These are phyloP conservation scores for Tylopilus sp. DNA, from an alignment of 1,284 basidiomycete species.

Conservation along the genomic window DNA sequence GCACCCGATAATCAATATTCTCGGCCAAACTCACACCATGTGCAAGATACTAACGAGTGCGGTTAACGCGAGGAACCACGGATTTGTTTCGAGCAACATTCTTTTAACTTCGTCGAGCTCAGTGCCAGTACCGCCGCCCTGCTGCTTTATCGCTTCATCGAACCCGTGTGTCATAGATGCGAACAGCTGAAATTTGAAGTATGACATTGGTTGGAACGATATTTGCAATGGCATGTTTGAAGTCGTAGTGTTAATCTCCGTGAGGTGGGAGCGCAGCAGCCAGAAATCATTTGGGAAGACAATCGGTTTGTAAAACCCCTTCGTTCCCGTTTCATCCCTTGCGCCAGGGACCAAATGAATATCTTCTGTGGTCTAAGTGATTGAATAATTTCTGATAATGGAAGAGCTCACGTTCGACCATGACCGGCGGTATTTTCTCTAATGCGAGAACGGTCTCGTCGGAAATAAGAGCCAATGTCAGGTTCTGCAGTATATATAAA, in stretches of 20 bases:
- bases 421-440: slow-evolving; percentile 69
- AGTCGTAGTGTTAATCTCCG: slow-evolving; percentile 85
- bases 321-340: slow-evolving; percentile 71
- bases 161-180: slow-evolving; percentile 86
- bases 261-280: slow-evolving; percentile 83
- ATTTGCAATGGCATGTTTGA: slow-evolving; percentile 82
- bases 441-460: slow-evolving; percentile 70
- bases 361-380: slow-evolving; percentile 54
- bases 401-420: slow-evolving; percentile 68
- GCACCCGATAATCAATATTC: neutral
- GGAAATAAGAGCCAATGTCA: slow-evolving; percentile 91
- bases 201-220: slow-evolving; percentile 87
- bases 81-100: slow-evolving; percentile 95
- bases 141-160: slow-evolving; percentile 82
- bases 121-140: slow-evolving; percentile 68
- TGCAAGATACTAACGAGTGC: slow-evolving; percentile 89
- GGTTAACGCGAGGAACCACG: slow-evolving; percentile 88
- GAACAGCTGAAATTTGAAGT: slow-evolving; percentile 88
- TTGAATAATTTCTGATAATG: slow-evolving; percentile 10
- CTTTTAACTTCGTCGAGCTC: slow-evolving; percentile 95
- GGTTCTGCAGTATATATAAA: slow-evolving; percentile 63
- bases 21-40: slow-evolving; percentile 70
- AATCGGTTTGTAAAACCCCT: slow-evolving; percentile 85
- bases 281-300: slow-evolving; percentile 97
- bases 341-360: slow-evolving; percentile 66